phyloP scores from a whole-genome alignment of 2,329 filamentous ascomycete genomes.

The Mycosphaerella sp. region DNA sequence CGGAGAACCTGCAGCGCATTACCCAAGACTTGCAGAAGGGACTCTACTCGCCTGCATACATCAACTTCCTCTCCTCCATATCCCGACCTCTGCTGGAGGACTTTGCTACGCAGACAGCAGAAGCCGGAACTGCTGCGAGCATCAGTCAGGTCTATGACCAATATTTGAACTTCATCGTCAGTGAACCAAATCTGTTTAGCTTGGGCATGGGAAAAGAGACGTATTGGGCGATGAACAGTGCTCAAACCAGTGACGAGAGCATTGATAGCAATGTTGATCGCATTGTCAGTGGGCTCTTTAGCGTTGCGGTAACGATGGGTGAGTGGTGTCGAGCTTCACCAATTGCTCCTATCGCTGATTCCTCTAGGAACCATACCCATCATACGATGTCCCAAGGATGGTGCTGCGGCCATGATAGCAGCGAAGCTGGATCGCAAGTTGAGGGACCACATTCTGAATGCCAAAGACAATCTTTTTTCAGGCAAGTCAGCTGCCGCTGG shows the following conservation, averaged over 20 bases:
- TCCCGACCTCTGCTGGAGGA: conserved; percentile 87
- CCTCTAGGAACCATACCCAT: conserved; percentile 76
- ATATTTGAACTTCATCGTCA: conserved; percentile 95
- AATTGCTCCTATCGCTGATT: conserved; percentile 23
- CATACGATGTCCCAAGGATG: conserved; percentile 87
- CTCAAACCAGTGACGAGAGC: conserved; percentile 80
- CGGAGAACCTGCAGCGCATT: conserved; percentile 72
- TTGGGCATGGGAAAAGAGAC: conserved; percentile 87
- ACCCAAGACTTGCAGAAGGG: conserved; percentile 78
- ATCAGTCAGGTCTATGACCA: conserved; percentile 94
- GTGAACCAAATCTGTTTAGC: conserved; percentile 91
- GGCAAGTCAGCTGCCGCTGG: conserved; percentile 56
- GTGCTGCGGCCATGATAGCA: conserved; percentile 88
- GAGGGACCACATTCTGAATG: conserved; percentile 92
- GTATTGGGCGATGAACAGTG: conserved; percentile 95
- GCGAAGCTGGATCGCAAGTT: conserved; percentile 92
- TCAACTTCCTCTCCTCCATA: conserved; percentile 95
- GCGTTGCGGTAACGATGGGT: conserved; percentile 98
- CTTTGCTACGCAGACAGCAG: conserved; percentile 81
- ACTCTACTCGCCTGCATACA: conserved; percentile 86
- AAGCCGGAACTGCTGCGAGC: conserved; percentile 76
- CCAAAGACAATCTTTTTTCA: conserved; percentile 95
- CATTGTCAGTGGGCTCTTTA: conserved; percentile 95
- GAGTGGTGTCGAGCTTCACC: conserved; percentile 28
- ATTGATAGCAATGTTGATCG: conserved; percentile 81